These are phyloP conservation scores for Russula griseocarnosa DNA, from an alignment of 768 basidiomycete species.

Conservation along the genomic window DNA sequence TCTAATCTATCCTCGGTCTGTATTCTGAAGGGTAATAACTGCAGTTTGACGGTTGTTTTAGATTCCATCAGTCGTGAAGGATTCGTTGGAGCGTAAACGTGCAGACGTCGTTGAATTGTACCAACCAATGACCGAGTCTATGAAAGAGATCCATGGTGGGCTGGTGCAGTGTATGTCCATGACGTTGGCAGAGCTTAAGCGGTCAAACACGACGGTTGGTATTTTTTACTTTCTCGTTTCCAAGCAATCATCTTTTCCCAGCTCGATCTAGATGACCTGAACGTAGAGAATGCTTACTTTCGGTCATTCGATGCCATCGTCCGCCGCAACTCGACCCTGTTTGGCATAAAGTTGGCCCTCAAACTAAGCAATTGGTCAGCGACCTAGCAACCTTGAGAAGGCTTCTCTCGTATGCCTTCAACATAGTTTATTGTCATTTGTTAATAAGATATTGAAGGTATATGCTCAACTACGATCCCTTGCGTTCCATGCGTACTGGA, in stretches of 20 bases:
- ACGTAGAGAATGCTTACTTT: conserved; percentile 90
- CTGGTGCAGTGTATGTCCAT: conserved; percentile 92
- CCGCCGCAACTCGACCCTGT: conserved; percentile 84
- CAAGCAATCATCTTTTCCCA: conserved; percentile 34
- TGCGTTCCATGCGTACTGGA: conserved; percentile 89
- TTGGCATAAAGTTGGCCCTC: conserved; percentile 95
- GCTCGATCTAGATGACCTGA: conserved; percentile 93
- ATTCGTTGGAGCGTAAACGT: conserved; percentile 72
- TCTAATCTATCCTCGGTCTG: conserved; percentile 85
- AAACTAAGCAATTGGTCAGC: conserved; percentile 84
- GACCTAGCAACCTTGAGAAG: conserved; percentile 84
- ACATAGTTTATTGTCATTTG: neutral
- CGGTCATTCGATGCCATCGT: conserved; percentile 87
- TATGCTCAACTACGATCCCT: conserved; percentile 88
- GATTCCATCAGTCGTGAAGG: conserved; percentile 90
- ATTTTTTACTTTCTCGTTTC: conserved; percentile 21
- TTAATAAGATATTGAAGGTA: conserved; percentile 47
- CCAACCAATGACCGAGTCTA: conserved; percentile 76
- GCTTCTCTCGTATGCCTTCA: conserved; percentile 61
- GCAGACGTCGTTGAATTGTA: conserved; percentile 92
- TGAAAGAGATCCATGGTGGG: conserved; percentile 89
- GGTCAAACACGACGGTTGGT: conserved; percentile 68
- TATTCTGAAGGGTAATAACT: neutral
- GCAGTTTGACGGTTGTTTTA: conserved; percentile 34
- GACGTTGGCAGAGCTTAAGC: conserved; percentile 84